A percentile compares a stretch with the other conserved stretches of the same genome.
These are phyloP conservation scores for Clitopilus passeckerianus DNA, from an alignment of 768 basidiomycete genomes.

Conservation along the genomic window DNA sequence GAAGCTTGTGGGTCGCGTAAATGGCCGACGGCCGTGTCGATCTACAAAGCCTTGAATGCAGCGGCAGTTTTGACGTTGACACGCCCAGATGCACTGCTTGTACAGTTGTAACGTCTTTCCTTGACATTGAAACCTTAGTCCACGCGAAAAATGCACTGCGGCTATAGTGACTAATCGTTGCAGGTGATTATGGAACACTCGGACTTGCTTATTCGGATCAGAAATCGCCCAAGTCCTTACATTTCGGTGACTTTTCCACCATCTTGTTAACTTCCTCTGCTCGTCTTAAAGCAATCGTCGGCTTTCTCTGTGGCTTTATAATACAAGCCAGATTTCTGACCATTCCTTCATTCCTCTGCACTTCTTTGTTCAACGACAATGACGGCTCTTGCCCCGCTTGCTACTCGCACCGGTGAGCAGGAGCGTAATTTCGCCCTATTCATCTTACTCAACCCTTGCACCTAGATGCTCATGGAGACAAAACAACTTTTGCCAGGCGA, in stretches of 20 bases:
- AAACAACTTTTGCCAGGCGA: conserved; percentile 45
- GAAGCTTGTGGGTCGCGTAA: neutral
- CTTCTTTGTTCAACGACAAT: neutral
- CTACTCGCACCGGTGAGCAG: conserved; percentile 3
- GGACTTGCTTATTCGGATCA: neutral
- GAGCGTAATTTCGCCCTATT: conserved; percentile 16
- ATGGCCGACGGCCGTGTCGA: neutral
- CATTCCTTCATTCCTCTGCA: neutral
- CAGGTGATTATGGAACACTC: neutral
- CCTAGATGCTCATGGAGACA: conserved; percentile 13
- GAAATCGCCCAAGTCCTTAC: neutral
- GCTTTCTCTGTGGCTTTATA: conserved; percentile 1
- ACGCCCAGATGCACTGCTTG: neutral
- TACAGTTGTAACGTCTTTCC: neutral
- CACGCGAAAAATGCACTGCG: neutral
- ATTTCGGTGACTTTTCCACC: neutral
- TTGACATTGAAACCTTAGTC: neutral
- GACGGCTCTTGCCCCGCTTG: conserved; percentile 3
- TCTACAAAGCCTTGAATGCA: neutral
- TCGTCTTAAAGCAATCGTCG: neutral
- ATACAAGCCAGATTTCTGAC: neutral
- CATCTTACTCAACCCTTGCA: neutral
- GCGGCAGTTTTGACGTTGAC: neutral
- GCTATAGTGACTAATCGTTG: neutral
- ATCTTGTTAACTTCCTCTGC: neutral